Evolutionary conservation across 768 basidiomycete genomes (phyloP), one percentile per base, ranked within the genome.

Genomic region (Tulasnella sp.): DNA sequence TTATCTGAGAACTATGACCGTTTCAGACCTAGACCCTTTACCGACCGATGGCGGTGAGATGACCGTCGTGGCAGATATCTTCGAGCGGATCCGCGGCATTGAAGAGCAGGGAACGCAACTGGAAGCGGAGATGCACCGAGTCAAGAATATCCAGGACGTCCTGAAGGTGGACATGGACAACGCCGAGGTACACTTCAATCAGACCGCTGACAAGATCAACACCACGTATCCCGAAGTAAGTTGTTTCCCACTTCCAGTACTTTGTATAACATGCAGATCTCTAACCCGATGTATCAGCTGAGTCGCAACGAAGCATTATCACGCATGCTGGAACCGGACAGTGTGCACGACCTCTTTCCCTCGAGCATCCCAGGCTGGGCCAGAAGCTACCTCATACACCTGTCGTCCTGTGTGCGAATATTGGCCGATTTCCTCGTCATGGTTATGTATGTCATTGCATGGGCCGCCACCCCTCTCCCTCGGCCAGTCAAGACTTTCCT

Each of bases 211-310:
- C 21, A 56, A 15, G 3, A 47, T 56, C n/a, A 43, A 56, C 27
- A 43, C 55, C 13, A 29, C 34, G 15, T 56, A 56, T 27, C 55
- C 55, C 27, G 42, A 56, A 42, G 55, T 56, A n/a, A 43, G 19
- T 45, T 2, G n/a, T 32, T 9, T 13, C 21, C 4, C 17, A 9
- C 15, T 5, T 30, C 21, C 15, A 19, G 21, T 3, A 9, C 5
- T 23, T 11, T n/a, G 1, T 15, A 23, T 34, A n/a, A n/a, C n/a
- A n/a, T n/a, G n/a, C n/a, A n/a, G n/a, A 23, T 41, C 26, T n/a
- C 32, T 53, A 4, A 53, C 52, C 7, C 34, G 7, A 15, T 38
- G 34, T 38, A 38, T 38, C 34, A 38, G 34, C 34, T 38, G 34
- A 38, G 34, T 15, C 34, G 34, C 34, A 38, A 15, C 15, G 34